Percentiles rank a stretch among this genome's conserved stretches.
phyloP scores from a whole-genome alignment of 2,329 filamentous ascomycete genomes.

The Grosmannia serpens region DNA sequence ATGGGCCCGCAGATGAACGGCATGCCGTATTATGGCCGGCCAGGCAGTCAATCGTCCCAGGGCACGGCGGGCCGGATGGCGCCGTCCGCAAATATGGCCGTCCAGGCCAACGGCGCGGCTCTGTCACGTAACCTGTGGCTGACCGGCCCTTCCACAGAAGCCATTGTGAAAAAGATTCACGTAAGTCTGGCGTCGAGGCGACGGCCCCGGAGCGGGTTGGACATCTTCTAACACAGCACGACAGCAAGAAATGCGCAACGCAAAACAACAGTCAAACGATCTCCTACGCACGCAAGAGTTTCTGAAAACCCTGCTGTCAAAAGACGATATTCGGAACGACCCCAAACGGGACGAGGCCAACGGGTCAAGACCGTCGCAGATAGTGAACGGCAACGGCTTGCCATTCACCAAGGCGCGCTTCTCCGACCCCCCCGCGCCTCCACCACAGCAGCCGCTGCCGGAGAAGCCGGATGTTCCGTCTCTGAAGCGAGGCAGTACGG shows the following conservation, averaged over 20 bases:
- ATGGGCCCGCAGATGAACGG: conserved; percentile 53
- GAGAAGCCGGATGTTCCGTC: conserved; percentile 79
- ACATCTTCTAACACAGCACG: conserved; percentile 23
- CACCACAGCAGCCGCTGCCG: conserved; percentile 83
- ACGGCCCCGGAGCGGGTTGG: neutral
- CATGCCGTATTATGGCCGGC: conserved; percentile 59
- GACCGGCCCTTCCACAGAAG: conserved; percentile 82
- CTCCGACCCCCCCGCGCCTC: conserved; percentile 84
- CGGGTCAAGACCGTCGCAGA: conserved; percentile 13
- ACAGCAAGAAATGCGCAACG: conserved; percentile 81
- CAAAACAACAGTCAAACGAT: conserved; percentile 78
- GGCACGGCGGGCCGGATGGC: conserved; percentile 50
- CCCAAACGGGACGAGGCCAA: conserved; percentile 38
- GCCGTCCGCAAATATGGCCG: conserved; percentile 35
- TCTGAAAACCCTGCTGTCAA: conserved; percentile 62
- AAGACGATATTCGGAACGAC: conserved; percentile 52
- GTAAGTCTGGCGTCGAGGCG: conserved; percentile 37
- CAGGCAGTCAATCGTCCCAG: conserved; percentile 54
- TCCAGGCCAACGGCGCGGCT: conserved; percentile 46
- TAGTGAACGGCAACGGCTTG: conserved; percentile 39
- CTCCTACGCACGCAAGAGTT: conserved; percentile 74
- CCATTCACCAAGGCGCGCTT: conserved; percentile 66
- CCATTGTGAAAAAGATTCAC: conserved; percentile 79
- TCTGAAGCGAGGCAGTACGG: conserved; percentile 64
- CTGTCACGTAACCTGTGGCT: conserved; percentile 79